Conservation (phyloP, 208 protist genomes). For the Acanthamoeba divionensis region DNA sequence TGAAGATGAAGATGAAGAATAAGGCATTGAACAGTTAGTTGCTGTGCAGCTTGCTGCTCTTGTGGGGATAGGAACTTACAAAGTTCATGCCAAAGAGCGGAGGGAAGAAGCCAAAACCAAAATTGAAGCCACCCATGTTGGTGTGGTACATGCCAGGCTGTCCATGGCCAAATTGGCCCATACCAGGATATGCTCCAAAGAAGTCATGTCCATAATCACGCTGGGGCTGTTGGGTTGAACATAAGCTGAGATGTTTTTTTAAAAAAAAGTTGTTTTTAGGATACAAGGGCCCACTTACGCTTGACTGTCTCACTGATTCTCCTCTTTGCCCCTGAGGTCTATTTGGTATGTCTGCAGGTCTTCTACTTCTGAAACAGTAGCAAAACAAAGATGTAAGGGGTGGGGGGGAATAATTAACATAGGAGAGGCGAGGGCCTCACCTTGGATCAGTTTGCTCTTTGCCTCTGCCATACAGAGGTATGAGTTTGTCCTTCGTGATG, state of each 20-base stretch:
- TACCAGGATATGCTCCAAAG: neutral
- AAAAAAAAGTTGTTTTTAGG: neutral
- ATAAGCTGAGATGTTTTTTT: neutral
- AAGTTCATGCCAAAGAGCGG: slow-evolving; percentile 48
- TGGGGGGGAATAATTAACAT: neutral
- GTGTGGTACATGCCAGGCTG: neutral
- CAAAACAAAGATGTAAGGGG: neutral
- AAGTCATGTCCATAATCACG: too few species aligned
- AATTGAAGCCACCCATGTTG: slow-evolving; percentile 39
- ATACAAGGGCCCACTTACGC: neutral
- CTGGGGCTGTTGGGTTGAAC: neutral
- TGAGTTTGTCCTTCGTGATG: slow-evolving; percentile 64
- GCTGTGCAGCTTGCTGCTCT: too few species aligned
- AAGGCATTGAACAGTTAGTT: too few species aligned
- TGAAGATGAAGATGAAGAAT: neutral
- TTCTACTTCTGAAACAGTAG: neutral
- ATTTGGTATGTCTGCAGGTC: neutral
- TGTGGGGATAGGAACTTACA: neutral
- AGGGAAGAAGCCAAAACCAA: slow-evolving; percentile 38
- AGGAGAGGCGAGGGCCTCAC: neutral
- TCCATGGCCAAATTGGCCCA: neutral
- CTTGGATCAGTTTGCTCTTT: neutral
- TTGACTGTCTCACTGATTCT: slow-evolving; percentile 32
- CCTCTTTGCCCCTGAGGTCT: neutral
- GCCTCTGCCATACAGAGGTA: slow-evolving; percentile 65